A percentile compares a stretch with the other conserved stretches of the same genome.
These are phyloP conservation scores for Colletotrichum sublineola DNA, from an alignment of 2,329 filamentous ascomycete species.

Conservation along the genomic window DNA sequence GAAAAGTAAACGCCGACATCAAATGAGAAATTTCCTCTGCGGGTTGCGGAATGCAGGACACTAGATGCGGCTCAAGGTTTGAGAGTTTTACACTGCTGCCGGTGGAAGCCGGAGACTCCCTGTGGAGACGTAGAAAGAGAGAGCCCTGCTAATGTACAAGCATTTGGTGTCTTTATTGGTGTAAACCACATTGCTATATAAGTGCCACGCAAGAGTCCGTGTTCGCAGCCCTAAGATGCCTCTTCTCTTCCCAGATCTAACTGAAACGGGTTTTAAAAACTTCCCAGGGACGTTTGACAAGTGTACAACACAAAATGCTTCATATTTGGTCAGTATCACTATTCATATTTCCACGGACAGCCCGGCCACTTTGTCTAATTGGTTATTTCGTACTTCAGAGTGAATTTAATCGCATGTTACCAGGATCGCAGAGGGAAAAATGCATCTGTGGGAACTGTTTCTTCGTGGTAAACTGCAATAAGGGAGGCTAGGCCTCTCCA, in stretches of 20 bases:
- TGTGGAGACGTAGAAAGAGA: background rate
- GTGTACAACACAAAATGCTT: too few species aligned
- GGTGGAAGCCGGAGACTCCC: background rate
- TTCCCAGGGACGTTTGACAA: too few species aligned
- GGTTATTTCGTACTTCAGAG: background rate
- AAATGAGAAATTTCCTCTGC: background rate
- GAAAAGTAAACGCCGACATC: background rate
- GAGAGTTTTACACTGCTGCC: background rate
- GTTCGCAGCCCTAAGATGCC: background rate
- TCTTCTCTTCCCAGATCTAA: background rate
- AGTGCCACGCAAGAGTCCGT: background rate
- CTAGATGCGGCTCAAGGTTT: background rate
- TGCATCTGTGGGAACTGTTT: background rate
- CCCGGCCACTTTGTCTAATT: background rate
- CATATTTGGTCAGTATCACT: background rate
- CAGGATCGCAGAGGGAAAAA: background rate
- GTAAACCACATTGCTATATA: background rate
- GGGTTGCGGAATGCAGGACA: too few species aligned
- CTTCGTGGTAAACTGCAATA: too few species aligned
- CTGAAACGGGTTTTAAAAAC: too few species aligned
- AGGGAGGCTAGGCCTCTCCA: too few species aligned
- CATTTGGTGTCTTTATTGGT: too few species aligned
- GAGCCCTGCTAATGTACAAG: too few species aligned
- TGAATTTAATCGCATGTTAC: background rate
- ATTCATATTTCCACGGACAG: background rate